Conservation (phyloP, 805 yeast genomes). For the Saccharomycopsis javanensis region DNA sequence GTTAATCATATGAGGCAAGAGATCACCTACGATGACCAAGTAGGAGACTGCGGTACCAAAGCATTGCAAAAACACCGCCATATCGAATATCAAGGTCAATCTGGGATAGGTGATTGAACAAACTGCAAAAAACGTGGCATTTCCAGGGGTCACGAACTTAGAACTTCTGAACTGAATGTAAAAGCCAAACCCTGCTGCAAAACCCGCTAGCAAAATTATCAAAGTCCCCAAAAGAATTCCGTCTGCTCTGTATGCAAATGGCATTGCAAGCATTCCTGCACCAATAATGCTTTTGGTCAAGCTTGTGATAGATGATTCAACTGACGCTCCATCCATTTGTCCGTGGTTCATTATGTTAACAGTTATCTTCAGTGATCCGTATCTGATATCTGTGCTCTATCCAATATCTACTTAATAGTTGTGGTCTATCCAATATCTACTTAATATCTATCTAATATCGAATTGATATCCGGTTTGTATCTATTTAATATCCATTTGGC, state of each 20-base stretch:
- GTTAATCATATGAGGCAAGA: slow-evolving; percentile 57
- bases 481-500: too few species aligned
- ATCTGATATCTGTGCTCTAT: too few species aligned
- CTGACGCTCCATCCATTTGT: slow-evolving; percentile 32
- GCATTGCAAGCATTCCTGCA: slow-evolving; percentile 70
- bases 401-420: too few species aligned
- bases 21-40: slow-evolving; percentile 65
- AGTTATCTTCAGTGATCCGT: too few species aligned
- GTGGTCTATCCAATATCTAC: too few species aligned
- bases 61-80: slow-evolving; percentile 67
- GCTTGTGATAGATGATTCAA: slow-evolving; percentile 52
- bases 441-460: too few species aligned
- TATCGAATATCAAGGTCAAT: slow-evolving; percentile 60
- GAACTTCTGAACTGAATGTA: slow-evolving; percentile 53
- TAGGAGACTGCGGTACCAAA: slow-evolving; percentile 71
- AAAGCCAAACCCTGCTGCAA: slow-evolving; percentile 59
- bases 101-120: slow-evolving; percentile 66
- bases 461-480: too few species aligned
- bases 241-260: slow-evolving; percentile 49
- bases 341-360: background rate
- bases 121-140: slow-evolving; percentile 62
- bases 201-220: slow-evolving; percentile 51
- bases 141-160: slow-evolving; percentile 42
- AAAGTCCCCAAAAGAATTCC: slow-evolving; percentile 46
- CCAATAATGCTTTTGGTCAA: slow-evolving; percentile 72